Evolutionary conservation across 2,329 filamentous ascomycete species (phyloP).

Genomic region (Botrytis aclada): DNA sequence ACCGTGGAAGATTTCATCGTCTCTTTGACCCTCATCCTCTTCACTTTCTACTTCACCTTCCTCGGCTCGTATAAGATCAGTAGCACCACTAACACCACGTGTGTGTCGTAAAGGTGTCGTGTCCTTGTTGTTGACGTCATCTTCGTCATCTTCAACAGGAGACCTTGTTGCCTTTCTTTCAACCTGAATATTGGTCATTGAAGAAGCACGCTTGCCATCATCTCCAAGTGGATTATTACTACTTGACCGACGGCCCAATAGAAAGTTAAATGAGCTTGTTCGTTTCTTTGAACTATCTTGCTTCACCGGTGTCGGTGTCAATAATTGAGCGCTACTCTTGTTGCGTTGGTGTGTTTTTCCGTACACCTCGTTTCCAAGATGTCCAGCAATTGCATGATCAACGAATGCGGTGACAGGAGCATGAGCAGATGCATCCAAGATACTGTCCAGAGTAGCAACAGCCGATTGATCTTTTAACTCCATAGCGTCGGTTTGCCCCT

Average conservation of each 20-base stretch:
- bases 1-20: conserved; percentile 57
- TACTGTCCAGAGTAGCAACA: conserved; percentile 83
- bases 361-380: conserved; percentile 72
- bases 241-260: conserved; percentile 36
- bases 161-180: conserved; percentile 23
- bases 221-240: conserved; percentile 28
- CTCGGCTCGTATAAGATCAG: conserved; percentile 20
- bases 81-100: conserved; percentile 21
- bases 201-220: conserved; percentile 25
- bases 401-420: conserved; percentile 91
- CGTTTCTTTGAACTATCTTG: conserved; percentile 42
- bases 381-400: conserved; percentile 79
- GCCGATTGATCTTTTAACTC: conserved; percentile 75
- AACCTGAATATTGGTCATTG: conserved; percentile 28
- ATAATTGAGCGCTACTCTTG: conserved; percentile 44
- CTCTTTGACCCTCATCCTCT: conserved; percentile 44
- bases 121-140: conserved; percentile 29
- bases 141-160: conserved; percentile 31
- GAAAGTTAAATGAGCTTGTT: conserved; percentile 47
- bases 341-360: conserved; percentile 54
- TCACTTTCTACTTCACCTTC: conserved; percentile 44
- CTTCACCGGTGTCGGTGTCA: conserved; percentile 33
- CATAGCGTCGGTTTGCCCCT: conserved; percentile 48
- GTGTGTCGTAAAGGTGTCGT: conserved; percentile 27
- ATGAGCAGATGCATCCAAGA: conserved; percentile 82